These are phyloP conservation scores for Phallus indusiatus DNA, from an alignment of 768 basidiomycete species.

Conservation along the genomic window DNA sequence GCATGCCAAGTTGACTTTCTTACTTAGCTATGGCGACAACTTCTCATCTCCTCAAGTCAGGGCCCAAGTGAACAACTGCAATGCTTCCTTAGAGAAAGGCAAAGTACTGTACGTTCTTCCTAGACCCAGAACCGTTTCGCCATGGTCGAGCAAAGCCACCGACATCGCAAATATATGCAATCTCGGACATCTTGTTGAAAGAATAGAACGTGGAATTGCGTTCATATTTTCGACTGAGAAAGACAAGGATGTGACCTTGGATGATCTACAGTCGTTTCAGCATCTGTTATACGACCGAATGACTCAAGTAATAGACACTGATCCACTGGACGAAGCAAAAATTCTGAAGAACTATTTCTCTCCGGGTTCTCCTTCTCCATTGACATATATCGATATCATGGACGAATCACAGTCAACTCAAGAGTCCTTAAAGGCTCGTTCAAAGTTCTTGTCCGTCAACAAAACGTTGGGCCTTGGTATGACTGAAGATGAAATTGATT, in stretches of 20 bases:
- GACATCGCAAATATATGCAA: slow-evolving; percentile 88
- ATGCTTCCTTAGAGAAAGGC: slow-evolving; percentile 22
- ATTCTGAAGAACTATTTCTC: slow-evolving; percentile 38
- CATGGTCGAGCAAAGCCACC: slow-evolving; percentile 99
- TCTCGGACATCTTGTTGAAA: slow-evolving; percentile 57
- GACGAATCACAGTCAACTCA: slow-evolving; percentile 13
- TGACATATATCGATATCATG: slow-evolving; percentile 60
- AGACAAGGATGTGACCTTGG: slow-evolving; percentile 30
- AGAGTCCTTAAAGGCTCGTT: slow-evolving; percentile 34
- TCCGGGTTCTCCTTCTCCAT: slow-evolving; percentile 53
- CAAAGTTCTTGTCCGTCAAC: slow-evolving; percentile 69
- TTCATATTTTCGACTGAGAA: slow-evolving; percentile 50
- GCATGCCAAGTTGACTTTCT: slow-evolving; percentile 46
- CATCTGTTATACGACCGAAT: slow-evolving; percentile 89
- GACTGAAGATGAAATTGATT: slow-evolving; percentile 81
- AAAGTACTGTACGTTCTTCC: slow-evolving; percentile 70
- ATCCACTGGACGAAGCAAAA: slow-evolving; percentile 44
- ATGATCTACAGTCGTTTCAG: slow-evolving; percentile 45
- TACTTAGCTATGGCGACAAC: slow-evolving; percentile 83
- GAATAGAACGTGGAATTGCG: slow-evolving; percentile 78
- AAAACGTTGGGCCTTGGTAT: slow-evolving; percentile 83
- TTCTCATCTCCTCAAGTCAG: slow-evolving; percentile 38
- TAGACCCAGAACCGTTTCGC: slow-evolving; percentile 85
- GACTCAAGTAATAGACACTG: slow-evolving; percentile 71
- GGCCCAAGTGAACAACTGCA: slow-evolving; percentile 3